Evolutionary conservation across 768 basidiomycete genomes (phyloP).

Genomic region (Strobilomyces confusus): DNA sequence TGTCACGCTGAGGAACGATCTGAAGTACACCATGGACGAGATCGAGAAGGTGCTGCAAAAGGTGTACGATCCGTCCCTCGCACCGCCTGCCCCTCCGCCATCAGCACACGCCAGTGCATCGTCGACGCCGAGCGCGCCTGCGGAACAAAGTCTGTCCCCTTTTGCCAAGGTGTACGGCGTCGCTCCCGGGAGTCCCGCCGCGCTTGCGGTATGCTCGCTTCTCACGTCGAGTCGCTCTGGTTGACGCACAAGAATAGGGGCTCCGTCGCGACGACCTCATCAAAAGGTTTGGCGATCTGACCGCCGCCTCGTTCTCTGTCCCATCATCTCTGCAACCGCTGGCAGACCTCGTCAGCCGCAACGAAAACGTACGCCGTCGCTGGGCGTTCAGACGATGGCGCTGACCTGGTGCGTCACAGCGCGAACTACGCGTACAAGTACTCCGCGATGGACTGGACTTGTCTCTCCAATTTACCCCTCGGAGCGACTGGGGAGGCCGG

Average conservation of each 20-base stretch:
- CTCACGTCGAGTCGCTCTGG: background rate
- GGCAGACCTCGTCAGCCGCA: slow-evolving; percentile 66
- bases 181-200: slow-evolving; percentile 77
- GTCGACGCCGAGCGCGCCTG: slow-evolving; percentile 18
- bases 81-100: background rate
- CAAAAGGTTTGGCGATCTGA: slow-evolving; percentile 67
- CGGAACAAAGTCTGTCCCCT: slow-evolving; percentile 32
- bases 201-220: slow-evolving; percentile 59
- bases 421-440: slow-evolving; percentile 54
- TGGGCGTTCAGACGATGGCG: background rate
- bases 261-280: slow-evolving; percentile 67
- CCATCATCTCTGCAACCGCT: slow-evolving; percentile 62
- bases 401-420: slow-evolving; percentile 36
- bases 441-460: slow-evolving; percentile 45
- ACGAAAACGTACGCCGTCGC: slow-evolving; percentile 63
- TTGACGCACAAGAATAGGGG: slow-evolving; percentile 42
- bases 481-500: slow-evolving; percentile 82
- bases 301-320: slow-evolving; percentile 47
- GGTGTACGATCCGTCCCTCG: slow-evolving; percentile 53
- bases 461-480: slow-evolving; percentile 58
- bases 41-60: slow-evolving; percentile 66
- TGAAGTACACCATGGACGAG: slow-evolving; percentile 56
- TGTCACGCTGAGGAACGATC: slow-evolving; percentile 80
- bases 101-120: slow-evolving; percentile 22
- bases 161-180: slow-evolving; percentile 85